Base-by-base conservation (phyloP, 495 filamentous ascomycete genomes). In the Aspergillus homomorphus region DNA sequence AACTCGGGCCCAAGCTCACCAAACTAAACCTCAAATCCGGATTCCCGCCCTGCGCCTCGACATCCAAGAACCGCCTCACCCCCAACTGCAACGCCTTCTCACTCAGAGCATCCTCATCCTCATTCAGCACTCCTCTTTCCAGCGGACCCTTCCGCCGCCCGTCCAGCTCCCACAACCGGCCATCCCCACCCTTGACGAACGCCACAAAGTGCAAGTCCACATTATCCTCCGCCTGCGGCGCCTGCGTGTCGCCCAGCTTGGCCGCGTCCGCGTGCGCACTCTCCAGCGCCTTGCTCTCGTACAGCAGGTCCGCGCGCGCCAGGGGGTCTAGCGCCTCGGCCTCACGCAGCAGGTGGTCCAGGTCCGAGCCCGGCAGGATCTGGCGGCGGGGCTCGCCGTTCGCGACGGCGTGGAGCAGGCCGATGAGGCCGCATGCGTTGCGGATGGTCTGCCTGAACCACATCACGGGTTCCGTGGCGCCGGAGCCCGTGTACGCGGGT, bases 391-490 rank as follows among this genome's bases (percentile, higher is more conserved):
- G 72, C 52, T 74, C 74, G 22, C 84, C 86, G 70, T 94, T 94
- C 16, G 75, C 66, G 4, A 89, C 77, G 54, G 85, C 84, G 73
- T 96, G 91, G 21, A 96, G 72, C 3, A 96, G 74, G 0, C 87
- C 91, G 72, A 94, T 92, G 49, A 90, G 80, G 1, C 92, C 92
- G 73, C 92, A 97, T 2, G 90, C 87, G 70, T 96, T 84, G 50
- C 84, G 80, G 69, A 97, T 97, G 0, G 90, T 96, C 63, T 97
- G 92, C 66, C 89, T 87, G 77, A 90, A 96, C 92, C 92, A 96
- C 51, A 92, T 80, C 3, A 89, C 86, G 0, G 86, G 87, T 54
- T 87, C 84, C 0, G 57, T 6, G 51, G 79, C 69, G 0, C 83
- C 84, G 19, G 60, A 68, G 55, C 80, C 80, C 0, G 66, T 67